Percentiles rank a stretch among this genome's conserved stretches.
Conservation (phyloP, 148 eudicot genomes). For the Chenopodium berlandieri region DNA sequence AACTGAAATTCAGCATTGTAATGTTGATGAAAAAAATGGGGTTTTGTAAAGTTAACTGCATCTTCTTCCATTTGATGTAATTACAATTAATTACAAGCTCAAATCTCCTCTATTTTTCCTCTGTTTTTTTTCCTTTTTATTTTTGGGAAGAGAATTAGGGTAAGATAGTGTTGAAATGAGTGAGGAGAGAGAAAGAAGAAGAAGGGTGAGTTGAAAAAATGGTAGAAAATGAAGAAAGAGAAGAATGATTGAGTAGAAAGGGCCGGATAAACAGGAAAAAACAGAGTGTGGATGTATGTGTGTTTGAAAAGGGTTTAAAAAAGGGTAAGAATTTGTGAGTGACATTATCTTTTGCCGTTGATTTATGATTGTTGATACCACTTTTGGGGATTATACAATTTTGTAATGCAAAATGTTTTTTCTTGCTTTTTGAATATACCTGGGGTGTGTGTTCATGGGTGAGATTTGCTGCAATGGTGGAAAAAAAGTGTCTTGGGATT, state of each 20-base stretch:
- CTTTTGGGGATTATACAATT: constrained; percentile 9
- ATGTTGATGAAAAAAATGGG: constrained; percentile 10
- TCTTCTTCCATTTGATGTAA: constrained; percentile 36
- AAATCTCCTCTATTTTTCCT: neutral
- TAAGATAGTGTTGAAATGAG: neutral
- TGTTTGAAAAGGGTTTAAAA: constrained; percentile 4
- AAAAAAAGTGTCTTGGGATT: constrained; percentile 1
- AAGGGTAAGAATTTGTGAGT: constrained; percentile 9
- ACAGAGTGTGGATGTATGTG: constrained; percentile 20
- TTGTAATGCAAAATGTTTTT: neutral
- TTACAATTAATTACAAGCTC: neutral
- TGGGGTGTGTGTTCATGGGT: neutral
- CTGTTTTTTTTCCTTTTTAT: neutral
- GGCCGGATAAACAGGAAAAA: constrained; percentile 32
- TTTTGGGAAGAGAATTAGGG: neutral
- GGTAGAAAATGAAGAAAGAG: constrained; percentile 1
- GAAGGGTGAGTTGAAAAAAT: constrained; percentile 17
- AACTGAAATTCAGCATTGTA: constrained; percentile 23
- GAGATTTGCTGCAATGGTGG: no score
- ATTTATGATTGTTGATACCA: constrained; percentile 4
- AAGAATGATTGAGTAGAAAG: constrained; percentile 8
- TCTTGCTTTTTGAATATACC: constrained; percentile 25
- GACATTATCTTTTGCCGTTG: constrained; percentile 11
- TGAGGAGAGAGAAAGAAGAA: constrained; percentile 6
- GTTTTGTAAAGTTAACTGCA: neutral